phyloP scores from a whole-genome alignment of 495 filamentous ascomycete species.

The Niebla homalea region DNA sequence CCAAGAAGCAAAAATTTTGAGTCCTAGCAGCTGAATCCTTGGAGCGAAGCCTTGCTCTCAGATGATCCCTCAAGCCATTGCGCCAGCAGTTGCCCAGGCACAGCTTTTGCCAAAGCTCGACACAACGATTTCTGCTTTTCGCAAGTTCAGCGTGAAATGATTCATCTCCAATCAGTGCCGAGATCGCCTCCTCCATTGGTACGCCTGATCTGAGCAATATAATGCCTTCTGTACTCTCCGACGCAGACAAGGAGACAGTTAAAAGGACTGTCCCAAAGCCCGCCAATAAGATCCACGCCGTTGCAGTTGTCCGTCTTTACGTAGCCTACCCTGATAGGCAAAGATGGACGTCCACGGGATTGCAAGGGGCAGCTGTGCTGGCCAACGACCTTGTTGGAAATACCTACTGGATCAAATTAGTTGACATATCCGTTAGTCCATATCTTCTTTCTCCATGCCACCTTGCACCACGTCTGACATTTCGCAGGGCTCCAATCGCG shows the following conservation, averaged over 20 bases:
- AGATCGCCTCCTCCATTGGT: no score
- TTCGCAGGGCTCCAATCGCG: conserved; percentile 56
- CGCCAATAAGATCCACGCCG: conserved; percentile 89
- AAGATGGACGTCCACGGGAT: conserved; percentile 86
- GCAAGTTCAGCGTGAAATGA: no score
- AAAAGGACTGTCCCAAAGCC: conserved; percentile 82
- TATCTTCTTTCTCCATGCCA: conserved; percentile 2
- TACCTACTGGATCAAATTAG: conserved; percentile 93
- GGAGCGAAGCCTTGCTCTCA: no score
- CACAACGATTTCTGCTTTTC: no score
- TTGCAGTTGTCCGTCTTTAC: conserved; percentile 87
- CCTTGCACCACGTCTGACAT: background rate
- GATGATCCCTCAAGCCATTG: no score
- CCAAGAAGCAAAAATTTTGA: no score
- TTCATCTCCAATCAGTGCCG: no score
- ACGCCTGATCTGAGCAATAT: background rate
- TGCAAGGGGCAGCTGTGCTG: conserved; percentile 87
- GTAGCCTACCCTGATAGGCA: conserved; percentile 76
- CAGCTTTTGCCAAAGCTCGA: no score
- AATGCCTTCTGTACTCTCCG: conserved; percentile 85
- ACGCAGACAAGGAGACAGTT: conserved; percentile 87
- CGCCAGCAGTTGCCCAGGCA: no score
- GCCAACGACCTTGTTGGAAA: conserved; percentile 89
- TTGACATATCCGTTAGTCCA: conserved; percentile 77
- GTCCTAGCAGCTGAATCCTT: no score